A percentile compares a stretch with the other conserved stretches of the same genome.
Conservation (phyloP, 345 rosid species). For the Syzygium aqueum region DNA sequence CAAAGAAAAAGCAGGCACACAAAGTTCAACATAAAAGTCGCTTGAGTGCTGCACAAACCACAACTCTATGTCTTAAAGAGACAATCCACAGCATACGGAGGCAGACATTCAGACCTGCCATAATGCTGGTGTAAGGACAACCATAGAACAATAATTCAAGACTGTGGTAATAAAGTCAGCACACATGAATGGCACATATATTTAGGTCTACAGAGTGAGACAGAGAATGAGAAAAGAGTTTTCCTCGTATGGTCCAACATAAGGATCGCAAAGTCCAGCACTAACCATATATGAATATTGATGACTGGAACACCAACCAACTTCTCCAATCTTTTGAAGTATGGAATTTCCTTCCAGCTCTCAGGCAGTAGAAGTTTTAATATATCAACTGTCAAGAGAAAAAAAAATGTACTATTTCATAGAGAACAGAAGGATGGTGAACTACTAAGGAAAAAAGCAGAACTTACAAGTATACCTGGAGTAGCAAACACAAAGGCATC, state of each 20-base stretch:
- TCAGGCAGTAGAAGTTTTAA: conserved; percentile 86
- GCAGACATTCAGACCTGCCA: background rate
- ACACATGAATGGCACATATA: background rate
- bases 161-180: background rate
- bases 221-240: background rate
- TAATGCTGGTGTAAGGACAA: background rate
- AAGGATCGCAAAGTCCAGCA: conserved; percentile 10
- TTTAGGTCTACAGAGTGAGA: background rate
- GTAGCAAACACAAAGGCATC: conserved; percentile 85
- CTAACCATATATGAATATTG: conserved; percentile 95
- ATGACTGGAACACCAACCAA: conserved; percentile 96
- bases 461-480: conserved; percentile 49
- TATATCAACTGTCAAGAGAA: conserved; percentile 57
- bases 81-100: background rate
- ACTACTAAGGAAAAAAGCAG: background rate
- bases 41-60: background rate
- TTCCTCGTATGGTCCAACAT: background rate
- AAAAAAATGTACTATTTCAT: background rate
- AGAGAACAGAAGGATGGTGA: conserved; percentile 3
- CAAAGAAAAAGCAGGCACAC: background rate
- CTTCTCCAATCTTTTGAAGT: conserved; percentile 83
- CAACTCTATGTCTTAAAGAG: background rate
- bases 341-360: conserved; percentile 67
- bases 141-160: background rate
- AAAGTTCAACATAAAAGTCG: background rate